These are phyloP conservation scores for Catunica adiposa DNA, from an alignment of 2,329 filamentous ascomycete genomes.

Conservation along the genomic window DNA sequence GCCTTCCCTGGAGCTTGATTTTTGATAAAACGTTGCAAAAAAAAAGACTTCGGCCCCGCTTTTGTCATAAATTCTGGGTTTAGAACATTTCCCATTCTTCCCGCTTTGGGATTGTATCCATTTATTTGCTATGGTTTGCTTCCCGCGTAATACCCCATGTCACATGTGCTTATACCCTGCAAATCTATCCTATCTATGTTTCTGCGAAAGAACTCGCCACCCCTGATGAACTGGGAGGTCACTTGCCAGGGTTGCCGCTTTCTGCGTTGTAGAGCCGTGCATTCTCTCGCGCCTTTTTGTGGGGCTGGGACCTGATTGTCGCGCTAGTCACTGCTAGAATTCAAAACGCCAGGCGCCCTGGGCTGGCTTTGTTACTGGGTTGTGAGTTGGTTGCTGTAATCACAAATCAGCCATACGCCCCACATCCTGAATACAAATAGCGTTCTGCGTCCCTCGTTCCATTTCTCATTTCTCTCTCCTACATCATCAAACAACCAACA, in stretches of 20 bases:
- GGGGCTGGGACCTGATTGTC: conserved; percentile 3
- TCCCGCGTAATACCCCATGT: background rate
- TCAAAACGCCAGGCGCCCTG: background rate
- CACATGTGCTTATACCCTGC: no score
- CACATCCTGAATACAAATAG: conserved; percentile 20
- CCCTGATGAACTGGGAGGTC: background rate
- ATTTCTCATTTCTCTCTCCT: conserved; percentile 18
- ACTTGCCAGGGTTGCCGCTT: no score
- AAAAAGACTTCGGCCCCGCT: background rate
- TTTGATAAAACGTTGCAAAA: no score
- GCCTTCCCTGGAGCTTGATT: no score
- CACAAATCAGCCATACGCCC: conserved; percentile 17
- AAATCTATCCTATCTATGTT: no score
- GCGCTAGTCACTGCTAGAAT: background rate
- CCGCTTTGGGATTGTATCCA: background rate
- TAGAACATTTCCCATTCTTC: background rate
- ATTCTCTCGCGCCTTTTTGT: conserved; percentile 3
- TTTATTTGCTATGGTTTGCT: background rate
- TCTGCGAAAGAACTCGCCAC: background rate
- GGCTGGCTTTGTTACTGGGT: background rate
- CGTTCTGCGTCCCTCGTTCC: background rate
- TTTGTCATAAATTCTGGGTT: background rate
- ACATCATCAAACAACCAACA: conserved; percentile 24
- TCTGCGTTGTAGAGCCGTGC: background rate
- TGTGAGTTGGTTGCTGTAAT: conserved; percentile 9